These are phyloP conservation scores for Sporothrix sp. DNA, from an alignment of 2,329 filamentous ascomycete species.

Conservation along the genomic window DNA sequence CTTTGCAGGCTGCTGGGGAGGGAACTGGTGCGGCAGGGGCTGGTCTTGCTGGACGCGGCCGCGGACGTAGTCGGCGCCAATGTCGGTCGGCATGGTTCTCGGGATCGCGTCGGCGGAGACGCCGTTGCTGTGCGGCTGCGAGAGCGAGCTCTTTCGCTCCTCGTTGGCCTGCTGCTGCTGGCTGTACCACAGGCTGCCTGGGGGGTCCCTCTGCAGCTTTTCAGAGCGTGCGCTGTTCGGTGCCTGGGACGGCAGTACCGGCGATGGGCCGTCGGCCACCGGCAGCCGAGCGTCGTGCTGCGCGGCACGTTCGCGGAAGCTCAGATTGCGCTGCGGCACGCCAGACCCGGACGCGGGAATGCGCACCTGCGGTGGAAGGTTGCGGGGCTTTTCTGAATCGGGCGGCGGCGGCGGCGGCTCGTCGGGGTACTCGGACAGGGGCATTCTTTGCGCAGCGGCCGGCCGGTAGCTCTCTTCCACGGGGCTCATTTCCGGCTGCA, in stretches of 20 bases:
- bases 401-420: conserved; percentile 19
- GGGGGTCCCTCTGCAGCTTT: conserved; percentile 48
- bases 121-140: conserved; percentile 2
- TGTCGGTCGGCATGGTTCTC: neutral
- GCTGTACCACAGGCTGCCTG: conserved; percentile 39
- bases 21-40: neutral
- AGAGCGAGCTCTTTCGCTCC: too few species aligned
- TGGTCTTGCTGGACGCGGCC: neutral
- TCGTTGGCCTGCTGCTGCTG: neutral
- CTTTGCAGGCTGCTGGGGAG: conserved; percentile 14
- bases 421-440: conserved; percentile 25
- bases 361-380: conserved; percentile 10
- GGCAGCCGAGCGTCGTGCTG: conserved; percentile 33
- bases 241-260: conserved; percentile 13
- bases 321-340: conserved; percentile 45
- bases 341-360: conserved; percentile 22
- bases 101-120: conserved; percentile 1
- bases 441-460: conserved; percentile 18
- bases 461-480: conserved; percentile 15
- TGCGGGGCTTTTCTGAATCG: conserved; percentile 22
- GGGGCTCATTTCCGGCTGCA: conserved; percentile 17
- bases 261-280: conserved; percentile 16
- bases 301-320: conserved; percentile 49
- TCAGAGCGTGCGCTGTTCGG: conserved; percentile 35
- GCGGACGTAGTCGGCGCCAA: neutral